These are phyloP conservation scores for Ceratorhiza oryzae-sativae DNA, from an alignment of 1,284 basidiomycete species.

Conservation along the genomic window DNA sequence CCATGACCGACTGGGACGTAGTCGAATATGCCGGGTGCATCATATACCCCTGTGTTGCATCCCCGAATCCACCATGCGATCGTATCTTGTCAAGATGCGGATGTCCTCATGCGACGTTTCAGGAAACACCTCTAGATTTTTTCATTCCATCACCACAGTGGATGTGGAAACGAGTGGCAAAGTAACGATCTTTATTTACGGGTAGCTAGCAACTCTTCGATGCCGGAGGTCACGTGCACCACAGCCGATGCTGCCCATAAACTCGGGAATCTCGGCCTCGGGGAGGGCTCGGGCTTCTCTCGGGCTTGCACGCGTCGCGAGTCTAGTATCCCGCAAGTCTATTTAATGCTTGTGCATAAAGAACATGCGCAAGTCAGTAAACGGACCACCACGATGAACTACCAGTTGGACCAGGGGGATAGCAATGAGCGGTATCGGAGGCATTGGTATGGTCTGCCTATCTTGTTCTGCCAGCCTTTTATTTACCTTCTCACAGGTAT, in stretches of 20 bases:
- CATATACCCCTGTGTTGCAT: no score
- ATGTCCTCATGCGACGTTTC: no score
- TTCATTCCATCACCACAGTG: no score
- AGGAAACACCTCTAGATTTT: no score
- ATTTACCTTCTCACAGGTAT: conserved; percentile 38
- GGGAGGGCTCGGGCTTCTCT: neutral
- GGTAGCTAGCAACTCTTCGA: neutral
- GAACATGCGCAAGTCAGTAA: neutral
- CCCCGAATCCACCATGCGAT: no score
- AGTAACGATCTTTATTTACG: neutral
- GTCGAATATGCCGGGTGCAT: no score
- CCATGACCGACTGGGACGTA: no score
- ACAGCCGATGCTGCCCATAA: neutral
- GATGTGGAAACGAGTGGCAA: no score
- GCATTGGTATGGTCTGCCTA: conserved; percentile 20
- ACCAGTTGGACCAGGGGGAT: conserved; percentile 37
- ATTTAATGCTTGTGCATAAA: neutral
- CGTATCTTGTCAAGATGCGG: no score
- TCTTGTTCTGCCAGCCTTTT: neutral
- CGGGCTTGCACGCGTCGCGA: neutral
- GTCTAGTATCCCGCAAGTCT: no score
- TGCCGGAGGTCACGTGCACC: neutral
- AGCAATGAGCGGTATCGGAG: conserved; percentile 33
- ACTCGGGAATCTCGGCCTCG: neutral
- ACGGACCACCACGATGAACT: neutral